These are phyloP conservation scores for Nepenthes mirabilis DNA, from an alignment of 148 eudicot genomes.

Conservation along the genomic window DNA sequence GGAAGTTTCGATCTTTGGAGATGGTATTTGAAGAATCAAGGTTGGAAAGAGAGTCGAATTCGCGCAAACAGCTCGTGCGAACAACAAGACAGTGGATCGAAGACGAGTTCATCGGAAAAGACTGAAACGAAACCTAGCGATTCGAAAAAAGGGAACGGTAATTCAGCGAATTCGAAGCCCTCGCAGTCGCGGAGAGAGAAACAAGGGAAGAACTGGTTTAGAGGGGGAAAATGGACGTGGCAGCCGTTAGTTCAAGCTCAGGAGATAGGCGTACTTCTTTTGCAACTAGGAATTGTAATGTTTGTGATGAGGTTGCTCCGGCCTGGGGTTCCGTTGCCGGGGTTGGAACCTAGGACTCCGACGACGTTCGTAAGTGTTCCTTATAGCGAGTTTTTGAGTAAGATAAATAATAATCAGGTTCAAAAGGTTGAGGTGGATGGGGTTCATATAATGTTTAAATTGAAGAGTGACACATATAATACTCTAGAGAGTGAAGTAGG, in stretches of 20 bases:
- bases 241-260: slow-evolving; percentile 75
- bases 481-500: slow-evolving; percentile 22
- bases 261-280: slow-evolving; percentile 55
- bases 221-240: slow-evolving; percentile 59
- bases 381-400: slow-evolving; percentile 77
- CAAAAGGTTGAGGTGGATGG: slow-evolving; percentile 95
- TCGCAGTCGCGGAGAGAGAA: slow-evolving; percentile 37
- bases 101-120: slow-evolving; percentile 21
- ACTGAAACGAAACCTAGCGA: slow-evolving; percentile 24
- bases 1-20: slow-evolving; percentile 9
- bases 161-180: slow-evolving; percentile 13
- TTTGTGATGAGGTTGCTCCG: slow-evolving; percentile 63
- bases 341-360: slow-evolving; percentile 51
- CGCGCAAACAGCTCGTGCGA: slow-evolving; percentile 47
- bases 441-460: slow-evolving; percentile 66
- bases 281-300: slow-evolving; percentile 74
- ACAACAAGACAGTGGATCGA: slow-evolving; percentile 49
- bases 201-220: slow-evolving; percentile 38
- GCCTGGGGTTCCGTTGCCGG: slow-evolving; percentile 69
- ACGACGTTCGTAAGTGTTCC: slow-evolving; percentile 64
- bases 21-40: slow-evolving; percentile 8
- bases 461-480: slow-evolving; percentile 40
- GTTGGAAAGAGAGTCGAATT: slow-evolving; percentile 12
- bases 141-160: slow-evolving; percentile 22
- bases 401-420: slow-evolving; percentile 57